Base-by-base conservation (phyloP, 257 asterid genomes). In the Cinchona pubescens region DNA sequence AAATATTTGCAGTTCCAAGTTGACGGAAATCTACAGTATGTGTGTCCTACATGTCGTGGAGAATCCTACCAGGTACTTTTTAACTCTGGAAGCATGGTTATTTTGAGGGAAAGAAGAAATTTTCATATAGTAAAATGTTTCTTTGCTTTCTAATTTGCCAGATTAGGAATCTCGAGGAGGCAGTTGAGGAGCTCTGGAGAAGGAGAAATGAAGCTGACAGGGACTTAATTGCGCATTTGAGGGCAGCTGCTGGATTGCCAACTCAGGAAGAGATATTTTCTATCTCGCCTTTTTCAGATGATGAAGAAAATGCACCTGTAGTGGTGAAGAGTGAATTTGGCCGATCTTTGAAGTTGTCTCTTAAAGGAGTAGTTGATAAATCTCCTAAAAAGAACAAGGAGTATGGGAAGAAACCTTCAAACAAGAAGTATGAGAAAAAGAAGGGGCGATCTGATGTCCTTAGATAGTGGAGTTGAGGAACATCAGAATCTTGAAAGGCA, bases 191-290 rank as follows among this genome's bases (percentile, higher is more conserved):
- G 92, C 98, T 95, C 67, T 92, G 99, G 99, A 92, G 77, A 81
- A 90, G 97, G 82, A 92, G 89, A 86, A 96, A 93, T 69, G 93
- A 85, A 87, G 89, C 94, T 79, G 99, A 95, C 74, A 89, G 66
- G 87, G 96, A 92, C 78, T 79, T 91, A 82, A 91, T 91, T 73
- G 87, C 90, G 75, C 90, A 89, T 83, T 83, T 92, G 86, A 90
- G 98, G 85, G 96, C 90, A 61, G 93, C 87, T 78, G 96, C 96
- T 86, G 99, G 99, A 75, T 87, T 95, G 87, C 99, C 99, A n/a
- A 86, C 90, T 73, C 96, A 90, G 78, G 96, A 92, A 82, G 98
- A 92, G 80, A 89, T 91, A 72, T 90, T 92, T 74, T 85, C 85
- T 74, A 86, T 90, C 72, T 85, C 90, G 76, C 96, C 97, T 67